These are phyloP conservation scores for Psophocarpus tetragonolobus DNA, from an alignment of 306 rosid genomes.

Conservation along the genomic window DNA sequence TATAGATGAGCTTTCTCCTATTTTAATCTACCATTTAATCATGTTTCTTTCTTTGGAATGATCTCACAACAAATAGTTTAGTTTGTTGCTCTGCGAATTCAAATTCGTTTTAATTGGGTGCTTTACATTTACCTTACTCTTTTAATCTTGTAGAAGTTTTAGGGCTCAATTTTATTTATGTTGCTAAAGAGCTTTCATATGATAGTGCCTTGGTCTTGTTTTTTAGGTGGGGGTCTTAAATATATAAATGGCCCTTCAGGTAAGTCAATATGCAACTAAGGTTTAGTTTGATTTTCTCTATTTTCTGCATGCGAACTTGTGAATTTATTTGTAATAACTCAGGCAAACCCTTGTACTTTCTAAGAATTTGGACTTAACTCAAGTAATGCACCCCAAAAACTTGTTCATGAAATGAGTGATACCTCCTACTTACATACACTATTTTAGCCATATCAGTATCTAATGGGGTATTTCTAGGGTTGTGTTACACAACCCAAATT, in stretches of 20 bases:
- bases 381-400: too few species aligned
- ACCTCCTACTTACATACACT: too few species aligned
- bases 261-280: slow-evolving; percentile 26
- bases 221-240: slow-evolving; percentile 25
- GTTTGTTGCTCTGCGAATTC: background rate
- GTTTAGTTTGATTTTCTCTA: slow-evolving; percentile 1
- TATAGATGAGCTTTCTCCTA: background rate
- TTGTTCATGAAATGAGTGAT: too few species aligned
- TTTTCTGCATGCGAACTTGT: background rate
- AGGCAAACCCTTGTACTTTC: slow-evolving; percentile 3
- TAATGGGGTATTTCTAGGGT: too few species aligned
- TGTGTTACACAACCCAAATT: too few species aligned
- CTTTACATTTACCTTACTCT: background rate
- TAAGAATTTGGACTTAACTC: too few species aligned
- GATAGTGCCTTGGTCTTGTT: slow-evolving; percentile 24
- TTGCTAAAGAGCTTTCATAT: slow-evolving; percentile 13
- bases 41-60: slow-evolving; percentile 17
- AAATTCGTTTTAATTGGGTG: background rate
- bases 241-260: slow-evolving; percentile 20
- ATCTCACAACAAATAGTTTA: slow-evolving; percentile 1
- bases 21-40: background rate
- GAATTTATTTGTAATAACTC: background rate
- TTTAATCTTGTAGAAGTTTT: background rate
- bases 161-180: background rate
- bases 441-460: too few species aligned